phyloP scores from a whole-genome alignment of 805 yeast genomes.

The Kazachstania bromeliacearum region DNA sequence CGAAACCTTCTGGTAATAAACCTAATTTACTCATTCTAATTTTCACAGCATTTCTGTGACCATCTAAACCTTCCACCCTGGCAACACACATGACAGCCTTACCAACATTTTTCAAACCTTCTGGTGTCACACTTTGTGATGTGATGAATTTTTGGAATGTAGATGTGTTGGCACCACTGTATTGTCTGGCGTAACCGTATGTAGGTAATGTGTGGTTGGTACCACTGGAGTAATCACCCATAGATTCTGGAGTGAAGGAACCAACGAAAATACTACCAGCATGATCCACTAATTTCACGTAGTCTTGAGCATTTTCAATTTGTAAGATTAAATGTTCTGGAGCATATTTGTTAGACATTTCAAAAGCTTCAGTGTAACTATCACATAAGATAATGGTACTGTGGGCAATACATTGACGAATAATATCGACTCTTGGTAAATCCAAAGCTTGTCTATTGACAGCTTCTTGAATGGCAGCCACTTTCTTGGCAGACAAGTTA shows the following conservation, averaged over 20 bases:
- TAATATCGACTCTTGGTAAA: constrained; percentile 88
- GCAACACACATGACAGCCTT: constrained; percentile 94
- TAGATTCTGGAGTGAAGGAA: constrained; percentile 90
- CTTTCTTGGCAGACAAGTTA: constrained; percentile 47
- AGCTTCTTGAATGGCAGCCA: constrained; percentile 68
- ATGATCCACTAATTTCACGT: constrained; percentile 66
- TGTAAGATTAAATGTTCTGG: constrained; percentile 97
- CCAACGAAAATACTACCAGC: constrained; percentile 98
- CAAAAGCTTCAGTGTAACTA: constrained; percentile 69
- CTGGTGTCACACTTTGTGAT: constrained; percentile 77
- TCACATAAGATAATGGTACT: constrained; percentile 70
- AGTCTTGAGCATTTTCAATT: constrained; percentile 64
- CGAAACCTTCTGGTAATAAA: constrained; percentile 32
- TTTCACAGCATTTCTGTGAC: constrained; percentile 94
- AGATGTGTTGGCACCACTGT: constrained; percentile 93
- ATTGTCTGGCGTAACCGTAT: constrained; percentile 95
- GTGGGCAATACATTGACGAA: constrained; percentile 85
- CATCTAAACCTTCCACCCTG: constrained; percentile 92
- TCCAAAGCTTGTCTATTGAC: constrained; percentile 73
- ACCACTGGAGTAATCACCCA: constrained; percentile 97
- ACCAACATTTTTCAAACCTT: constrained; percentile 86
- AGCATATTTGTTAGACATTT: constrained; percentile 83
- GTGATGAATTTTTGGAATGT: constrained; percentile 95
- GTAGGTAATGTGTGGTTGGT: constrained; percentile 98
- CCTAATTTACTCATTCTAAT: constrained; percentile 83